Conservation (phyloP, 371 early-diverging fungal genomes). For the Batrachochytrium dendrobatidis region DNA sequence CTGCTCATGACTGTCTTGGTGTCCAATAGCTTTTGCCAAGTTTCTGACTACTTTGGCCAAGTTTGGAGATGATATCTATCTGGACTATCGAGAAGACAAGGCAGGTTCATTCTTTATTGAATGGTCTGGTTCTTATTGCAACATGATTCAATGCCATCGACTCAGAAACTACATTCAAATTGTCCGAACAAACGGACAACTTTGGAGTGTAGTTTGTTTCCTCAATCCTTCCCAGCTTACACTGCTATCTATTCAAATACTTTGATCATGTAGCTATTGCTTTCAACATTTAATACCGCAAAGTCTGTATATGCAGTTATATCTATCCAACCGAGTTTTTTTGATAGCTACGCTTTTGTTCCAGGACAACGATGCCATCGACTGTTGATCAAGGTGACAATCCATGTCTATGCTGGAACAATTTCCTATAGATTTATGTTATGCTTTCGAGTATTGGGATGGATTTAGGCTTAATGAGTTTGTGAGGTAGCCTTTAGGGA, state of each 20-base stretch:
- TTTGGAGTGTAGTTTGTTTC: too few species aligned
- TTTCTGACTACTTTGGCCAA: conserved; percentile 41
- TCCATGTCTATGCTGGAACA: too few species aligned
- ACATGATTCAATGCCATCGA: too few species aligned
- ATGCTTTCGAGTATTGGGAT: too few species aligned
- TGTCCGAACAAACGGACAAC: too few species aligned
- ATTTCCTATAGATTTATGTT: too few species aligned
- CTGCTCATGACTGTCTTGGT: background rate
- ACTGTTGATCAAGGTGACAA: conserved; percentile 1
- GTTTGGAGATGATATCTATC: conserved; percentile 46
- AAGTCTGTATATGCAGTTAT: background rate
- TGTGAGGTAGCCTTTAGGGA: conserved; percentile 39
- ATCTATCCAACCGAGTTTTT: background rate
- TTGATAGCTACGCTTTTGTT: background rate
- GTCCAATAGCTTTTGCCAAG: conserved; percentile 32
- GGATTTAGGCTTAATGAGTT: too few species aligned
- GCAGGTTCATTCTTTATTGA: background rate
- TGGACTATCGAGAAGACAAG: conserved; percentile 29
- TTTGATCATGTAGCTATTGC: background rate
- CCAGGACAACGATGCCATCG: background rate
- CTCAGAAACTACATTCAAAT: too few species aligned
- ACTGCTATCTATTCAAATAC: background rate
- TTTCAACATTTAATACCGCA: background rate
- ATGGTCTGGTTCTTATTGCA: too few species aligned
- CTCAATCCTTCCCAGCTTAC: too few species aligned